A percentile compares a stretch with the other conserved stretches of the same genome.
phyloP scores from a whole-genome alignment of 2,329 filamentous ascomycete genomes.

The Chrysosporium keratinophilum region DNA sequence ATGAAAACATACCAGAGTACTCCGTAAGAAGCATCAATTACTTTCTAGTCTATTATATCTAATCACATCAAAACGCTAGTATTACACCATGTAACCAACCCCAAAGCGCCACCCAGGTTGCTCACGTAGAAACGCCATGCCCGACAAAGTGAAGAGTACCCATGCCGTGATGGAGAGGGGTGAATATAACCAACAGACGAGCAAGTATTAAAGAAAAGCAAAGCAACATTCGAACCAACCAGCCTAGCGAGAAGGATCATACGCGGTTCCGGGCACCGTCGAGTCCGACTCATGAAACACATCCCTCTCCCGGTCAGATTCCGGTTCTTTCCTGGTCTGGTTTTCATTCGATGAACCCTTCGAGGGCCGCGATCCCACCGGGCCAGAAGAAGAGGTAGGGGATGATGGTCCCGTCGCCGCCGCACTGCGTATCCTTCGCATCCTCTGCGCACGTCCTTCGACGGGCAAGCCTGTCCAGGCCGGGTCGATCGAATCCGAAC shows the following conservation, averaged over 20 bases:
- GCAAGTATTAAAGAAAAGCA: too few species aligned
- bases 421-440: slow-evolving; percentile 12
- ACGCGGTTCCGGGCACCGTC: not conserved
- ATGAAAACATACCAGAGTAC: not conserved
- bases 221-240: too few species aligned
- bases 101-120: too few species aligned
- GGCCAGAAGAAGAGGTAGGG: not conserved
- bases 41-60: too few species aligned
- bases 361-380: not conserved
- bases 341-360: not conserved
- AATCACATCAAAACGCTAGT: not conserved
- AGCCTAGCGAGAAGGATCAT: slow-evolving; percentile 1
- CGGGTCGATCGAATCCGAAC: slow-evolving; percentile 13
- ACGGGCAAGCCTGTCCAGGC: slow-evolving; percentile 11
- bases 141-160: not conserved
- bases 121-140: too few species aligned
- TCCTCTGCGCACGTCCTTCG: slow-evolving; percentile 11
- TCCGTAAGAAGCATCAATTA: too few species aligned
- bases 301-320: not conserved
- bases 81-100: not conserved
- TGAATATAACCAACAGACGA: too few species aligned
- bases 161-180: not conserved
- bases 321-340: not conserved
- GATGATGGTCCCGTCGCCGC: not conserved
- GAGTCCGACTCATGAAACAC: not conserved